These are phyloP conservation scores for Ascochyta koolunga DNA, from an alignment of 2,329 filamentous ascomycete genomes.

Conservation along the genomic window DNA sequence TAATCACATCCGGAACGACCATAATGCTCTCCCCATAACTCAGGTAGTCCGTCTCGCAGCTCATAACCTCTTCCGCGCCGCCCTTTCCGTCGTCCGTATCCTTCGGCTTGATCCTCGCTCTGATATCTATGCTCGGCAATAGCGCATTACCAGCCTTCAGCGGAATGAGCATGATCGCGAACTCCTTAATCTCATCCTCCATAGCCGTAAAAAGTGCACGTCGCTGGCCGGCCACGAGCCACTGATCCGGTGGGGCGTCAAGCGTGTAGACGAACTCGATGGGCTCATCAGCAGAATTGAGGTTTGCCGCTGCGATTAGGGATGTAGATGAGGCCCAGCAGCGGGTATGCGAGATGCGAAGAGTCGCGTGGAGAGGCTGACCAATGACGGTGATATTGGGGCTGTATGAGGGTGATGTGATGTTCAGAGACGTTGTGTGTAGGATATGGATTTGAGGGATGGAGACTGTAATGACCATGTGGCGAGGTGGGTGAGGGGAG, in stretches of 20 bases:
- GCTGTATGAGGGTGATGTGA: constrained; percentile 48
- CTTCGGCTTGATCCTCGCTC: constrained; percentile 58
- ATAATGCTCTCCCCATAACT: constrained; percentile 79
- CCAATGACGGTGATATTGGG: constrained; percentile 62
- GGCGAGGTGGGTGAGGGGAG: constrained; percentile 55
- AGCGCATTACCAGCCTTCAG: constrained; percentile 78
- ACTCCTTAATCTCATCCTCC: constrained; percentile 56
- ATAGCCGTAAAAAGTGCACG: constrained; percentile 74
- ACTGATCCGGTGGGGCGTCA: constrained; percentile 72
- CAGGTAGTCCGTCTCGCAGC: constrained; percentile 79
- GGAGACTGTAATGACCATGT: constrained; percentile 87
- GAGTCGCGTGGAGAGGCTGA: constrained; percentile 67
- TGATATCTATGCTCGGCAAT: constrained; percentile 79
- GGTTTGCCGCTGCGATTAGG: constrained; percentile 35
- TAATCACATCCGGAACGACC: constrained; percentile 72
- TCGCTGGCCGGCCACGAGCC: constrained; percentile 83
- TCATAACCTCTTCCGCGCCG: constrained; percentile 44
- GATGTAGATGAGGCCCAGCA: constrained; percentile 53
- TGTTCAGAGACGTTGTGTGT: constrained; percentile 74
- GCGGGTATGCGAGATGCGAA: constrained; percentile 63
- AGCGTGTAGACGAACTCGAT: constrained; percentile 86
- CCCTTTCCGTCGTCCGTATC: constrained; percentile 30
- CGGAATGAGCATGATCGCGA: constrained; percentile 79
- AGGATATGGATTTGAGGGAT: constrained; percentile 83
- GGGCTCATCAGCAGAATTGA: constrained; percentile 48